Base-by-base conservation (phyloP, 768 basidiomycete genomes). In the Podaxis rugospora region DNA sequence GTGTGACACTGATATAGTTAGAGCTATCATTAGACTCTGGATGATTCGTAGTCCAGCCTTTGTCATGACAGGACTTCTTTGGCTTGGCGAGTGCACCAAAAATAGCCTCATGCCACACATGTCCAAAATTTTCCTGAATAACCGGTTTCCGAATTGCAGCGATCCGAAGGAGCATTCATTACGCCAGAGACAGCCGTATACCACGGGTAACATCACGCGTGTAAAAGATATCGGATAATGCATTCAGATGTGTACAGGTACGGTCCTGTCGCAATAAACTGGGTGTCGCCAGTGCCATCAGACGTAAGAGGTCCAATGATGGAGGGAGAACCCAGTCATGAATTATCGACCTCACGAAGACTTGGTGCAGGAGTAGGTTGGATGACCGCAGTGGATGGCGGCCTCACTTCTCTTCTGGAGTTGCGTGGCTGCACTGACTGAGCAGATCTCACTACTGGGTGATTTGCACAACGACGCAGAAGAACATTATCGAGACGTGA, bases 71-170 rank as follows among this genome's bases (percentile, higher is more conserved):
- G 40, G n/a, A 42, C 40, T 60, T 60, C 51, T 47, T 21, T 32
- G 21, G 59, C 59, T 53, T 60, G 51, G 59, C 59, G 46, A 18
- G n/a, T 11, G 14, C 28, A 5, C 40, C 46, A 37, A 46, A 54
- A 53, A 32, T 59, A 57, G n/a, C 42, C 32, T 44, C 18, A 18
- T 21, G 6, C 2, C 42, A n/a, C 9, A 44, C 6, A 7, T 7
- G 7, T 18, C 42, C 18, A n/a, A 37, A 37, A 21, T 21, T 53
- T 52, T 52, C 27, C 51, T 18, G 27, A 35, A 47, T n/a, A 47
- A 49, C 11, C 23, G 1, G 18, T 23, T 55, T 21, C 54, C 37
- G 28, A 27, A 42, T 27, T 9, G 9, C 13, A 28, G 28, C 5
- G 42, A 16, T 23, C 39, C 11, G 32, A 42, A 28, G 21, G 23